Evolutionary conservation across 495 filamentous ascomycete genomes (phyloP), one percentile per base, ranked within the genome.

Genomic region (Xeromyces bisporus): DNA sequence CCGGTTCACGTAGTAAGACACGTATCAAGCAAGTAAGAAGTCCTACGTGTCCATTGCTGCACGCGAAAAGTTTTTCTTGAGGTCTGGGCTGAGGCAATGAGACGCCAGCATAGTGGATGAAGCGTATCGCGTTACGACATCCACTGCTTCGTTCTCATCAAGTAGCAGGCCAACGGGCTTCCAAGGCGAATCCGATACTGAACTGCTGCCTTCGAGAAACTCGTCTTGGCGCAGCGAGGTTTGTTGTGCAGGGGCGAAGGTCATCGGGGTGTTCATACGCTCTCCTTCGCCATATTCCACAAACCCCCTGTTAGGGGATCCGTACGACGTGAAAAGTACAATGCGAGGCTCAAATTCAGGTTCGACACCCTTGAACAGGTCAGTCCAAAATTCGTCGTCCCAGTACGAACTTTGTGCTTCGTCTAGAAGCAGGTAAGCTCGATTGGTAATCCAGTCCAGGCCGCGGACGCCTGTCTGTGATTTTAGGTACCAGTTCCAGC

Each of bases 281-380:
- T 13, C 11, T n/a, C 11, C 26, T n/a, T 28, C 5, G 4, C 11
- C 15, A 11, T 5, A 28, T 5, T n/a, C 26, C 5, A n/a, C 11
- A 28, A 28, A 28, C 0, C 29, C 35, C 31, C 29, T 37, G 17
- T 18, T 34, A 7, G 33, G 37, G 26, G 37, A 39, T 25, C 40
- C 40, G 20, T 43, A 39, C n/a, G 36, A 39, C 30, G 33, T 31
- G 26, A 43, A 43, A 24, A 43, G 33, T 23, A 43, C 16, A n/a
- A 39, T 32, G 12, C 23, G 25, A 28, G 14, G 12, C 13, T 34
- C 5, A 6, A 18, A 33, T 13, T 0, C 18, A 15, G 17, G 15
- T 27, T 38, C 26, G 25, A 43, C 21, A 21, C 23, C 18, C 23
- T 39, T 43, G 33, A 43, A 43, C 14, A 43, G 30, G 15, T 30